Evolutionary conservation across 768 basidiomycete genomes (phyloP).

Genomic region (Lactarius hengduanensis): DNA sequence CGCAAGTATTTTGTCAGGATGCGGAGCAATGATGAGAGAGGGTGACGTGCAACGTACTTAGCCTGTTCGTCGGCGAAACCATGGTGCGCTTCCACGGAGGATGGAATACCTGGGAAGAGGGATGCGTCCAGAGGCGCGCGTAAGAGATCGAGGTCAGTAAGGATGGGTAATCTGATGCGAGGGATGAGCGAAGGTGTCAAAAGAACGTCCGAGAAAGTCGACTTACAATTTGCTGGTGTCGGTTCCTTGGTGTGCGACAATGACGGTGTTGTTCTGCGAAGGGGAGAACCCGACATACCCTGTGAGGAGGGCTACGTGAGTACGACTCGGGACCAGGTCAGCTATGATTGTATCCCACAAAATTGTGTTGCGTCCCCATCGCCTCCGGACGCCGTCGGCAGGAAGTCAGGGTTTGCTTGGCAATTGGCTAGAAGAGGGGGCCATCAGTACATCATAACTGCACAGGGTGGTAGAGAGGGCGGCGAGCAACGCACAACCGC

Average conservation of each 20-base stretch:
- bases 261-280: constrained; percentile 34
- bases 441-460: background rate
- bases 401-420: constrained; percentile 46
- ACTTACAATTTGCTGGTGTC: constrained; percentile 36
- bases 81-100: constrained; percentile 43
- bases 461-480: no score
- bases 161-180: constrained; percentile 35
- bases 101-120: constrained; percentile 51
- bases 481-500: constrained; percentile 31
- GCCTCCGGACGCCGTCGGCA: constrained; percentile 49
- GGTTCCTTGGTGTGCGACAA: constrained; percentile 43
- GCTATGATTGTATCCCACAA: constrained; percentile 34
- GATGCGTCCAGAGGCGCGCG: constrained; percentile 37
- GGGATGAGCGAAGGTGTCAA: background rate
- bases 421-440: constrained; percentile 40
- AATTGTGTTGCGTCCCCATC: constrained; percentile 44
- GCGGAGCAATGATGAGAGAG: background rate
- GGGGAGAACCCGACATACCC: constrained; percentile 57
- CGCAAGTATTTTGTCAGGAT: background rate
- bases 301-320: constrained; percentile 26
- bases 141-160: constrained; percentile 46
- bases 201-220: background rate
- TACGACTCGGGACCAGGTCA: background rate
- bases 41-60: constrained; percentile 35
- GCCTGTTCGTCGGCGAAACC: constrained; percentile 50